Percentiles rank a stretch among this genome's conserved stretches.
Conservation (phyloP, 1,284 basidiomycete genomes). For the Porodaedalea pini region DNA sequence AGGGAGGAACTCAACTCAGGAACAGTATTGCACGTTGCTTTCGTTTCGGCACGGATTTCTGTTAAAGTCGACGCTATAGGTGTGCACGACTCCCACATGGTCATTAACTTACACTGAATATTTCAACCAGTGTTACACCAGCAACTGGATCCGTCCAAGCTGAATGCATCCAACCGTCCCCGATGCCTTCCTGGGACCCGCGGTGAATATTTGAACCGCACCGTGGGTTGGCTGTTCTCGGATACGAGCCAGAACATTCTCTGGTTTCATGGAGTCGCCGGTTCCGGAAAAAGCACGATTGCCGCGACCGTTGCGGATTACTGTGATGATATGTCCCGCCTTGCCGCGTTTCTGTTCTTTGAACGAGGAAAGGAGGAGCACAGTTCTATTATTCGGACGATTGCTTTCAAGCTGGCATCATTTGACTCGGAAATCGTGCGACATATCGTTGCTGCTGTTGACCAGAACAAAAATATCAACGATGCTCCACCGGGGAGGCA, state of each 20-base stretch:
- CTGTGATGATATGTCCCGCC: neutral
- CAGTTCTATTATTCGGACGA: slow-evolving; percentile 19
- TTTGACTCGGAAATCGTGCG: slow-evolving; percentile 18
- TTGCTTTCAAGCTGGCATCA: slow-evolving; percentile 22
- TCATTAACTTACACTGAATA: neutral
- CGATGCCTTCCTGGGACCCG: slow-evolving; percentile 13
- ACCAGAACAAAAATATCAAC: neutral
- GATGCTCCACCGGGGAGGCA: neutral
- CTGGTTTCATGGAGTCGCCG: slow-evolving; percentile 31
- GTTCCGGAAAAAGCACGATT: slow-evolving; percentile 26
- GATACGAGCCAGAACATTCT: slow-evolving; percentile 1
- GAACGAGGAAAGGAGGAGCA: slow-evolving; percentile 20
- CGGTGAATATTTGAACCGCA: neutral
- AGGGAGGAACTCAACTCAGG: neutral
- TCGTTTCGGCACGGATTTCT: neutral
- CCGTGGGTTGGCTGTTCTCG: neutral
- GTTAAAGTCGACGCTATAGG: neutral
- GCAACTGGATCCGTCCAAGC: neutral
- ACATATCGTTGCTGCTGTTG: neutral
- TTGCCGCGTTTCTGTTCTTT: slow-evolving; percentile 21
- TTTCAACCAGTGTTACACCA: neutral
- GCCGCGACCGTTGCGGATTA: slow-evolving; percentile 21
- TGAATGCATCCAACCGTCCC: slow-evolving; percentile 7
- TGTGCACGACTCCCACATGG: neutral
- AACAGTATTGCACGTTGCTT: neutral